Evolutionary conservation across 148 eudicot genomes (phyloP), one percentile per base, ranked within the genome.

Genomic region (Suaeda aralocaspica): DNA sequence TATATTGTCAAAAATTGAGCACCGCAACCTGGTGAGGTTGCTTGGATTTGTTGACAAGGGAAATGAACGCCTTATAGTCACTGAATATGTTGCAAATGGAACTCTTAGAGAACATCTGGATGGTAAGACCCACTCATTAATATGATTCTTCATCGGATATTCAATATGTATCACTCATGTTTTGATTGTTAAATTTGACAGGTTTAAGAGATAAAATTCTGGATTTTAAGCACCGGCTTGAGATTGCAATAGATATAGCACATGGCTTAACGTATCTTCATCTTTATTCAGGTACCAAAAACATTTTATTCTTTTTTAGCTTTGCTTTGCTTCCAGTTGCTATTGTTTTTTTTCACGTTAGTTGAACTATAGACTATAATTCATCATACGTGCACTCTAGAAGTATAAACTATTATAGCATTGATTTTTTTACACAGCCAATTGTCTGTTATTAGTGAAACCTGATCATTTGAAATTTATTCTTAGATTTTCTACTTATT

Each of bases 191-290:
- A 30, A 49, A 68, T 49, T 36, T 84, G 75, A 69, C 89, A 94
- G 99, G 97, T 62, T 25, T 70, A 28, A 83, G 80, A 52, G 96
- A 86, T 39, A 89, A 71, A 64, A 82, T 78, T 72, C 81, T 94
- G 84, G 88, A 91, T 82, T 94, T 94, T 67, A 82, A 84, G 72
- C 97, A 91, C 79, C 85, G 99, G 70, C 90, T 94, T 77, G 96
- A 91, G 79, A 86, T 94, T 67, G 81, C 97, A 76, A 94, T 94
- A 52, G 96, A 94, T 70, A 69, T 94, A 68, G 96, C 91, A 59
- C 99, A 94, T 70, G 99, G 90, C 69, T 73, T 94, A 67, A 85
- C 99, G 25, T 91, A 91, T 84, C 96, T 94, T 76, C 99, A 94
- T 84, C 78, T 79, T 18, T 94, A 94, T 77, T 76, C 96, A 63